Evolutionary conservation across 2,329 filamentous ascomycete species (phyloP).

Genomic region (Alternaria tenuissima): DNA sequence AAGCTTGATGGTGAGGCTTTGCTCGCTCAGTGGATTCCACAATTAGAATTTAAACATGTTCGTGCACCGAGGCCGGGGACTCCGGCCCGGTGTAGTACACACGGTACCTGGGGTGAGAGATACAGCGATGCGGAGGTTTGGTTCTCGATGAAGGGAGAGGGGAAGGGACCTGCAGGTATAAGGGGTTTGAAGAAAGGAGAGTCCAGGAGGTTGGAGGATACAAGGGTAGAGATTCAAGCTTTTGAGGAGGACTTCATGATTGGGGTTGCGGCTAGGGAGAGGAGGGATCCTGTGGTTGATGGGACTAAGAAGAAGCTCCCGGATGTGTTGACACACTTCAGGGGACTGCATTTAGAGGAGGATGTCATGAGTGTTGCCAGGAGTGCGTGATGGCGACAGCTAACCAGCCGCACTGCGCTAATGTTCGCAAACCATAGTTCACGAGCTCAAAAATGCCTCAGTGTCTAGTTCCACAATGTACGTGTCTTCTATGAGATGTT

Average conservation of each 20-base stretch:
- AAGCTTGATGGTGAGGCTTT: slow-evolving; percentile 84
- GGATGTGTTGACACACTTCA: slow-evolving; percentile 52
- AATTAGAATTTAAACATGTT: slow-evolving; percentile 74
- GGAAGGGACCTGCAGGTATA: slow-evolving; percentile 12
- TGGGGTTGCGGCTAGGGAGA: slow-evolving; percentile 59
- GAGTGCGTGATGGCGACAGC: slow-evolving; percentile 1
- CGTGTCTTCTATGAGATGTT: background rate
- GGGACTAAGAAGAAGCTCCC: slow-evolving; percentile 43
- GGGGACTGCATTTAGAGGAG: slow-evolving; percentile 56
- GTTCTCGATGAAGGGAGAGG: slow-evolving; percentile 52
- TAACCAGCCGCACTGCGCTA: background rate
- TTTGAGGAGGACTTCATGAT: slow-evolving; percentile 68
- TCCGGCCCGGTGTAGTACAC: slow-evolving; percentile 53
- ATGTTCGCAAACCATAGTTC: background rate
- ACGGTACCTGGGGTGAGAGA: slow-evolving; percentile 57
- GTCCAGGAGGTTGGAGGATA: slow-evolving; percentile 54
- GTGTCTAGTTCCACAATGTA: too few species aligned
- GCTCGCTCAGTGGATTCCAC: slow-evolving; percentile 74
- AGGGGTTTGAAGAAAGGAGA: slow-evolving; percentile 13
- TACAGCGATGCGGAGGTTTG: slow-evolving; percentile 60
- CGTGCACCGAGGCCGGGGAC: slow-evolving; percentile 56
- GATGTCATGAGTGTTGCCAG: slow-evolving; percentile 49
- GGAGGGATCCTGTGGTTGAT: slow-evolving; percentile 8
- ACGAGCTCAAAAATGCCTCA: background rate
- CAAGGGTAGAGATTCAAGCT: slow-evolving; percentile 65